A percentile compares a stretch with the other conserved stretches of the same genome.
Conservation (phyloP, 2,329 filamentous ascomycete species). For the Zasmidium cellare region DNA sequence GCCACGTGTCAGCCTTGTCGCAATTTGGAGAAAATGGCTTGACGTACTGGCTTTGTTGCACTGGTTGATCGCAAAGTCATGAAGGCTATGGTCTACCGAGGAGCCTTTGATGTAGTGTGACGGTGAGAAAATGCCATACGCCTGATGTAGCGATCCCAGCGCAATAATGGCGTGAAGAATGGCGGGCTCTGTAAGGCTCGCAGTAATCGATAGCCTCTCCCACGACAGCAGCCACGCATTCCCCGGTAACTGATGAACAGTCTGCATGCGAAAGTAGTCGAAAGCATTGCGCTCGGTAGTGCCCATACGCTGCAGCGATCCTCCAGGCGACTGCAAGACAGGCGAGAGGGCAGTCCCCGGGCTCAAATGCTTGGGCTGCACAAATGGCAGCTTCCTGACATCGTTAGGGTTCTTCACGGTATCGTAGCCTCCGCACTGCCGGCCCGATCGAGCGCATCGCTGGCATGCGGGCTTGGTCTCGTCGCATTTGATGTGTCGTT, state of each 20-base stretch:
- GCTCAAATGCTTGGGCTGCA: background rate
- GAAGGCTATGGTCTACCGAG: background rate
- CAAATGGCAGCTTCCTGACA: background rate
- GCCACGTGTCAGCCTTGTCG: background rate
- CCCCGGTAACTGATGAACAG: slow-evolving; percentile 1
- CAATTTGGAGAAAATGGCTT: background rate
- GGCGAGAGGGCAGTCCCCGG: background rate
- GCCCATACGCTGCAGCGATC: background rate
- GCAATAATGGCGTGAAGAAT: slow-evolving; percentile 4
- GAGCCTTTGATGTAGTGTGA: background rate
- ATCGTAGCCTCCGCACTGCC: background rate
- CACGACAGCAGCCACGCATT: slow-evolving; percentile 4
- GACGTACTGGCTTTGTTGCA: slow-evolving; percentile 2
- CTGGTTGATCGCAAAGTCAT: slow-evolving; percentile 4
- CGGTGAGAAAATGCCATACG: background rate
- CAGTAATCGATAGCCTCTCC: background rate
- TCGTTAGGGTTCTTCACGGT: background rate
- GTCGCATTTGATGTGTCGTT: background rate
- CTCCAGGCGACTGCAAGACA: background rate
- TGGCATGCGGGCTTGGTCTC: background rate
- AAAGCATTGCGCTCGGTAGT: background rate
- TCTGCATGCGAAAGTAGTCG: slow-evolving; percentile 3
- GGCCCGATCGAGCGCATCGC: background rate
- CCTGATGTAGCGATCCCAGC: background rate
- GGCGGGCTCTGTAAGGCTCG: background rate